These are phyloP conservation scores for Setaria italica DNA, from an alignment of 202 grass and related monocot genomes.

Conservation along the genomic window DNA sequence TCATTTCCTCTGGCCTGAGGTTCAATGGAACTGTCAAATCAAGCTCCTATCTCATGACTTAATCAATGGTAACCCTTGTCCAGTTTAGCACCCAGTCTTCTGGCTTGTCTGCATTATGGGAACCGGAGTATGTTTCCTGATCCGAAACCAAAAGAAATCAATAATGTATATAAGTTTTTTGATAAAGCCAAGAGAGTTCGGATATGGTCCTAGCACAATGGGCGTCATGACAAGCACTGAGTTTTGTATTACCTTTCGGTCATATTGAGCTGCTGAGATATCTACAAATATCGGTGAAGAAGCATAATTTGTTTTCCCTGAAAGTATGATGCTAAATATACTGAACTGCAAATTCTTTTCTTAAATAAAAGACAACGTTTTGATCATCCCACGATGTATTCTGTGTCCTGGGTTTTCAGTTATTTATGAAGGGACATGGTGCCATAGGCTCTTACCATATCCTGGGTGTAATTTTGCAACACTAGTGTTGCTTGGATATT, in stretches of 20 bases:
- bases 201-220: background rate
- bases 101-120: background rate
- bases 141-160: background rate
- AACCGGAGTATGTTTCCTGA: background rate
- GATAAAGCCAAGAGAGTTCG: background rate
- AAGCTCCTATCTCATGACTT: slow-evolving; percentile 4
- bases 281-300: background rate
- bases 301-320: background rate
- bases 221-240: slow-evolving; percentile 13
- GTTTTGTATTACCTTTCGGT: slow-evolving; percentile 28
- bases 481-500: background rate
- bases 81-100: background rate
- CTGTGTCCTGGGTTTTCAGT: background rate
- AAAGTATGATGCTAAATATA: background rate
- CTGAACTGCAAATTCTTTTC: background rate
- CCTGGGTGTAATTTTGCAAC: background rate
- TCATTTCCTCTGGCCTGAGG: background rate
- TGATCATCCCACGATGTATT: background rate
- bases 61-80: background rate
- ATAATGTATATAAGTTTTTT: background rate
- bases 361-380: slow-evolving; percentile 4
- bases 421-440: background rate
- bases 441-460: background rate
- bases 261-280: background rate
- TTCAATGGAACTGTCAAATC: background rate